Evolutionary conservation across 345 rosid genomes (phyloP), one percentile per base, ranked within the genome.

Genomic region (Eutrema japonicum): DNA sequence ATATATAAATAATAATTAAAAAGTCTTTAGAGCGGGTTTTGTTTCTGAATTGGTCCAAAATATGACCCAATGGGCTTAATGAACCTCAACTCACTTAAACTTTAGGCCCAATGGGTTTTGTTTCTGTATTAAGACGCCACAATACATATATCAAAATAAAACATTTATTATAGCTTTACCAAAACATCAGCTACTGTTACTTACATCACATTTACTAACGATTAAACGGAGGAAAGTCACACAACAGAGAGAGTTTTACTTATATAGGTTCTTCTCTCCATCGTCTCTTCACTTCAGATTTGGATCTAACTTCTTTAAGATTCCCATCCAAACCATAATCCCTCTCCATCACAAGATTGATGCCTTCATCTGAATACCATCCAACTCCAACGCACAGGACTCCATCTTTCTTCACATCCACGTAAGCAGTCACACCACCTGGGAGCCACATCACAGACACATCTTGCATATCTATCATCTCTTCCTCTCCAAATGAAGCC

Each of bases 351-450:
- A 85, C 98, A 42, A 89, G 92, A 81, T 93, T 93, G 54, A 89
- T 85, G 32, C 97, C 98, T 80, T 93, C 94, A 1, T 86, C 93
- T 0, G 97, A 93, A 70, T 93, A 89, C 98, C 98, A 93, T 36
- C 96, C 96, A 5, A 83, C 84, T 10, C 97, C 97, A 12, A 94
- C 81, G 67, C 96, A 87, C 41, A 94, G 84, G 12, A 83, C 75
- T 26, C 98, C 98, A 26, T 91, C 97, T 64, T 85, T 81, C 71
- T 74, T 72, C 38, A 91, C 83, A 72, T 94, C 93, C 7, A 94
- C 93, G 42, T 87, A 89, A 45, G 81, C 83, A 0, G 95, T 87
- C 35, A 94, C 85, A 2, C 98, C 95, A 4, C 96, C 97, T 0
- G 96, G 97, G 10, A 94, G 83, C 97, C 98, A 91, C 70, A 87